Evolutionary conservation across 441 rosid genomes (phyloP).

Genomic region (Erodium moschatum): DNA sequence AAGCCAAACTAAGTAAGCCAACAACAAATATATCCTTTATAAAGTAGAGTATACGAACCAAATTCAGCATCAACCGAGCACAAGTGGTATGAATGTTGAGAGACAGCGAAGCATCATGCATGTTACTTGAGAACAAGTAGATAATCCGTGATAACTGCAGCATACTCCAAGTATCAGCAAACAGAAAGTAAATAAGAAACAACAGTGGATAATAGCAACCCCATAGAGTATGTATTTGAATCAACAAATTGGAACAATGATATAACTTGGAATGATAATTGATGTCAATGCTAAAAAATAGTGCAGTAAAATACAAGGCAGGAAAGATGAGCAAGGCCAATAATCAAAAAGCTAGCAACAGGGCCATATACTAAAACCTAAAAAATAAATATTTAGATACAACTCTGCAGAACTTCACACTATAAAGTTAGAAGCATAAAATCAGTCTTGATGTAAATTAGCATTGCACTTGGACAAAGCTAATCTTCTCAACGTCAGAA

Average conservation of each 20-base stretch:
- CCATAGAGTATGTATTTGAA: background rate
- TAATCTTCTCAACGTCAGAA: background rate
- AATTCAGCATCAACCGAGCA: constrained; percentile 94
- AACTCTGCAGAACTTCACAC: background rate
- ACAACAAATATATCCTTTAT: background rate
- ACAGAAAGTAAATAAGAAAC: constrained; percentile 2
- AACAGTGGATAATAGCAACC: background rate
- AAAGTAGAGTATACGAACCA: constrained; percentile 41
- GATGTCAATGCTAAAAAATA: constrained; percentile 1
- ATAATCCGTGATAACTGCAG: constrained; percentile 90
- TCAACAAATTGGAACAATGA: background rate
- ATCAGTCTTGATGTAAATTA: background rate
- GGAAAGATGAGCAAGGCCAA: constrained; percentile 4
- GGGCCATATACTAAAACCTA: background rate
- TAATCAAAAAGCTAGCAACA: background rate
- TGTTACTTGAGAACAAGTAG: constrained; percentile 88
- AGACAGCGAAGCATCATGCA: constrained; percentile 94
- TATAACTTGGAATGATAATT: background rate
- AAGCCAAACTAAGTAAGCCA: constrained; percentile 8
- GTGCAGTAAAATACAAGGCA: background rate
- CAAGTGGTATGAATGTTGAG: constrained; percentile 91
- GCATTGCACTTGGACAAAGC: background rate
- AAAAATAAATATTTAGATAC: background rate
- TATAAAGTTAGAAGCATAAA: background rate
- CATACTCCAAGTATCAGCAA: constrained; percentile 20